phyloP scores from a whole-genome alignment of 495 filamentous ascomycete genomes.

The Aspergillus panamensis region DNA sequence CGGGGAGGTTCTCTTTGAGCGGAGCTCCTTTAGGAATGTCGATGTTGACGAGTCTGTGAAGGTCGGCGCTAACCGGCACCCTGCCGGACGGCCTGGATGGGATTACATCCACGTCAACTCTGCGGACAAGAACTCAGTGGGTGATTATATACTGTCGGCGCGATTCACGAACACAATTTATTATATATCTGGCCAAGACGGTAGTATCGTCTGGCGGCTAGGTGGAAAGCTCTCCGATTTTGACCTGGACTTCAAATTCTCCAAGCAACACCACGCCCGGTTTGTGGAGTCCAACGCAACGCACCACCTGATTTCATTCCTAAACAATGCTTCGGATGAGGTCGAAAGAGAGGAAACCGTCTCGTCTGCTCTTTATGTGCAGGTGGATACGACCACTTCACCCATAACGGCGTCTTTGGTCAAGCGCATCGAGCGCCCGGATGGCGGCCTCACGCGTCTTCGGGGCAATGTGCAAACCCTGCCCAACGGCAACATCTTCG shows the following conservation, averaged over 20 bases:
- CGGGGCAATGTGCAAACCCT: slow-evolving; percentile 58
- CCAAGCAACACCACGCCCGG: slow-evolving; percentile 59
- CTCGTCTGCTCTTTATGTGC: slow-evolving; percentile 53
- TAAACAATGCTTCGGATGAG: slow-evolving; percentile 54
- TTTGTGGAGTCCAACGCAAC: slow-evolving; percentile 51
- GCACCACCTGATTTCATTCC: slow-evolving; percentile 47
- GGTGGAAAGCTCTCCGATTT: slow-evolving; percentile 47
- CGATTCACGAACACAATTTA: slow-evolving; percentile 56
- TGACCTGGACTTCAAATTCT: slow-evolving; percentile 49
- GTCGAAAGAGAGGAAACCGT: slow-evolving; percentile 35
- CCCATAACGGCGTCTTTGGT: slow-evolving; percentile 43
- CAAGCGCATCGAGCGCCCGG: slow-evolving; percentile 44
- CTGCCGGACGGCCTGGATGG: slow-evolving; percentile 31
- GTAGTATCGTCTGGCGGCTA: slow-evolving; percentile 56
- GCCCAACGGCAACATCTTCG: slow-evolving; percentile 51
- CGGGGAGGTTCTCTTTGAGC: slow-evolving; percentile 45
- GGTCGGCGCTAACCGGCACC: not conserved
- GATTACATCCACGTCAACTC: slow-evolving; percentile 44
- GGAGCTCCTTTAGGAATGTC: slow-evolving; percentile 44
- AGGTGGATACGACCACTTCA: slow-evolving; percentile 43
- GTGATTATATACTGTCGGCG: slow-evolving; percentile 57
- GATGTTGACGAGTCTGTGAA: slow-evolving; percentile 41
- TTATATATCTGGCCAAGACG: slow-evolving; percentile 54
- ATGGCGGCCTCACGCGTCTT: slow-evolving; percentile 50
- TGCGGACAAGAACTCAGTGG: slow-evolving; percentile 42